Percentiles rank a stretch among this genome's conserved stretches.
phyloP scores from a whole-genome alignment of 2,329 filamentous ascomycete genomes.

The Fusarium mexicanum region DNA sequence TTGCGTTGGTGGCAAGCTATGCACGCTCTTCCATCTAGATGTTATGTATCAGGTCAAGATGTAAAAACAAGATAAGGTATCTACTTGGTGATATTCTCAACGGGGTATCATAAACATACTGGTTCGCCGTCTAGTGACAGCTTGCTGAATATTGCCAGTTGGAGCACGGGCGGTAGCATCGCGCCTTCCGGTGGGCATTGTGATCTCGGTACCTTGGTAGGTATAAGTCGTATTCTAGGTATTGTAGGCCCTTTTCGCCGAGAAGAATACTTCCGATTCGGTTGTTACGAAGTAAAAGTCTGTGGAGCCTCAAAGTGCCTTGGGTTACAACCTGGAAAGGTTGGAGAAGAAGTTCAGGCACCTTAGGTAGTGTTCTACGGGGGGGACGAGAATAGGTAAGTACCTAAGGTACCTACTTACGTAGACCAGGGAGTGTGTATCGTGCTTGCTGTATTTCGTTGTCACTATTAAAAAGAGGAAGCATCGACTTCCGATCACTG shows the following conservation, averaged over 20 bases:
- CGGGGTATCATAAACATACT: slow-evolving; percentile 18
- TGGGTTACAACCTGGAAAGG: background rate
- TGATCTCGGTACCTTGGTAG: background rate
- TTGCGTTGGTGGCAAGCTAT: slow-evolving; percentile 61
- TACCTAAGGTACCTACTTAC: background rate
- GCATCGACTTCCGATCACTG: background rate
- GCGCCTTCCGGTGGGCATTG: slow-evolving; percentile 20
- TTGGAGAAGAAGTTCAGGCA: background rate
- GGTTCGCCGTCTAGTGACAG: slow-evolving; percentile 7
- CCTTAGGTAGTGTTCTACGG: background rate
- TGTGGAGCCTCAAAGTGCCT: background rate
- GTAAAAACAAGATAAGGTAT: background rate
- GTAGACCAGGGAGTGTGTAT: background rate
- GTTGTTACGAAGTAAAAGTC: background rate
- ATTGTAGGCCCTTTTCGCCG: background rate
- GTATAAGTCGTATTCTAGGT: background rate
- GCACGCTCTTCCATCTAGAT: slow-evolving; percentile 53
- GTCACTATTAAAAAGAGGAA: background rate
- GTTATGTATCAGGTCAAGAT: background rate
- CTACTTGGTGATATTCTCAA: background rate
- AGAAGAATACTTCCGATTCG: slow-evolving; percentile 10
- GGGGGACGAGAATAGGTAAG: background rate
- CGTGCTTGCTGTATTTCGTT: too few relatives aligned
- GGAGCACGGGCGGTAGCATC: background rate
- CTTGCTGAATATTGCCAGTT: background rate